Conservation (phyloP, 164 flowering plant species). For the Nelumbo lutea region DNA sequence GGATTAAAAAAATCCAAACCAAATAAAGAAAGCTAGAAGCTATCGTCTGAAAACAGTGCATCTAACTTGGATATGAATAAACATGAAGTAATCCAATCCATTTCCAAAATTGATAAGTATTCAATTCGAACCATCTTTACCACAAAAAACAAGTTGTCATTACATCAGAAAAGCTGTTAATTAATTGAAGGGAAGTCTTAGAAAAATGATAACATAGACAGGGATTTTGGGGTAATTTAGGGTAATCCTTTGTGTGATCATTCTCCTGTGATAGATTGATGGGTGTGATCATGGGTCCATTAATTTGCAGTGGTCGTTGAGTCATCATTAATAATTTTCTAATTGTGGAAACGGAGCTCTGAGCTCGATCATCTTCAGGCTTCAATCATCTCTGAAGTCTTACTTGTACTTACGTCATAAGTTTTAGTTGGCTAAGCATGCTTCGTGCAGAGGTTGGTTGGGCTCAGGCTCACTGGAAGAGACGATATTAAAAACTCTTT, state of each 20-base stretch:
- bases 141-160: not conserved
- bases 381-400: not conserved
- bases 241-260: not conserved
- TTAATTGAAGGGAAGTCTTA: not conserved
- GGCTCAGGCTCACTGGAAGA: not conserved
- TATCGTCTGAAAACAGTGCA: too few relatives aligned
- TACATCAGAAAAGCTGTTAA: not conserved
- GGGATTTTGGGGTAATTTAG: not conserved
- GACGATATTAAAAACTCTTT: not conserved
- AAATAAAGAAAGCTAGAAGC: too few relatives aligned
- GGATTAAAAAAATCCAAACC: too few relatives aligned
- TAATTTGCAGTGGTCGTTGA: not conserved
- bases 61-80: too few relatives aligned
- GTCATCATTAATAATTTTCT: not conserved
- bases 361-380: too few relatives aligned
- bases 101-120: not conserved
- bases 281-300: not conserved
- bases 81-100: too few relatives aligned
- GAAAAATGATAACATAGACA: not conserved
- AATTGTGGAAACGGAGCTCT: not conserved
- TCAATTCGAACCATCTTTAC: not conserved
- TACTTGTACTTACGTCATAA: not conserved
- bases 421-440: not conserved
- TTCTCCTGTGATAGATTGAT: not conserved
- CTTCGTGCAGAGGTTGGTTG: not conserved